A percentile compares a stretch with the other conserved stretches of the same genome.
phyloP scores from a whole-genome alignment of 2,329 filamentous ascomycete species.

The Orbilia ellipsospora region DNA sequence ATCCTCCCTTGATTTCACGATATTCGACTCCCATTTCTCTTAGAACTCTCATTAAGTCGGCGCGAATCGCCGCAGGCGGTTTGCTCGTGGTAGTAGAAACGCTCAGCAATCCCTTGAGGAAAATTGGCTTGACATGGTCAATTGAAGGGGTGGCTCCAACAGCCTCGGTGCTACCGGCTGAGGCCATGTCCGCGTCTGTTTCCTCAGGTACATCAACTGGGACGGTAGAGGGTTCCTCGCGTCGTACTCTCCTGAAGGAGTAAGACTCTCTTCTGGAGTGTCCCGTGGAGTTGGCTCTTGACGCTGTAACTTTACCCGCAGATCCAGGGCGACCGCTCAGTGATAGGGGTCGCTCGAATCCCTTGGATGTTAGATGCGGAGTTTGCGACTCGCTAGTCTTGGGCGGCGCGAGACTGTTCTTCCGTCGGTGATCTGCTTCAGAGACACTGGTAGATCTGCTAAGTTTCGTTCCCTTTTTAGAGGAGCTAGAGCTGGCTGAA shows the following conservation, averaged over 20 bases:
- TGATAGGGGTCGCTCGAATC: constrained; percentile 57
- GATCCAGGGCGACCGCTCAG: constrained; percentile 52
- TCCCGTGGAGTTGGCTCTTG: constrained; percentile 83
- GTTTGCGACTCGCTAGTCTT: constrained; percentile 61
- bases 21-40: constrained; percentile 90
- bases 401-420: constrained; percentile 55
- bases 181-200: constrained; percentile 80
- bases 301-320: constrained; percentile 50
- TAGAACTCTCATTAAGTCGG: constrained; percentile 89
- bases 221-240: constrained; percentile 75
- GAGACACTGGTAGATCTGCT: constrained; percentile 86
- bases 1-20: constrained; percentile 90
- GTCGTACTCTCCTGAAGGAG: constrained; percentile 80
- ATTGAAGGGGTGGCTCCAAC: constrained; percentile 65
- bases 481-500: constrained; percentile 60
- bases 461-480: constrained; percentile 75
- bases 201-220: constrained; percentile 82
- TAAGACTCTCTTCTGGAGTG: constrained; percentile 92
- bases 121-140: constrained; percentile 91
- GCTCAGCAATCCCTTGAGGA: constrained; percentile 94
- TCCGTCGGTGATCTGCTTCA: constrained; percentile 58
- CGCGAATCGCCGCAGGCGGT: constrained; percentile 83
- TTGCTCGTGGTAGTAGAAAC: constrained; percentile 96
- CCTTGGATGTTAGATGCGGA: constrained; percentile 58
- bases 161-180: constrained; percentile 67